Evolutionary conservation across 2,329 filamentous ascomycete genomes (phyloP).

Genomic region (Claviceps digitariae): DNA sequence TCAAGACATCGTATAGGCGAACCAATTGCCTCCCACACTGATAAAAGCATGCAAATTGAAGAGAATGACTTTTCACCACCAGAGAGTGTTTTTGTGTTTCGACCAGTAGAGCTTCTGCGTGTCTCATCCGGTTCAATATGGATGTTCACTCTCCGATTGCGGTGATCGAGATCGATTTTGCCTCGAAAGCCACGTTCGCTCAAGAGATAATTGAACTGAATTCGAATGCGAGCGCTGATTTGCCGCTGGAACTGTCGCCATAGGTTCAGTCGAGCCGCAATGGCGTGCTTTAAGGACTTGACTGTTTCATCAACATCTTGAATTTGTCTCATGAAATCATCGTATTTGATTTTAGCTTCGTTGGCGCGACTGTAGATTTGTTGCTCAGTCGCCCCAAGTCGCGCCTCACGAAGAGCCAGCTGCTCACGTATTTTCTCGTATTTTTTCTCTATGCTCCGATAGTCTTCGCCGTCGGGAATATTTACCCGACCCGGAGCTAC

Average conservation of each 20-base stretch:
- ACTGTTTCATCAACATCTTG: conserved; percentile 28
- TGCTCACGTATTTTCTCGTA: conserved; percentile 42
- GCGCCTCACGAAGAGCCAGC: conserved; percentile 40
- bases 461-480: conserved; percentile 51
- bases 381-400: conserved; percentile 49
- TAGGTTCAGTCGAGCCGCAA: conserved; percentile 55
- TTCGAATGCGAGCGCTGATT: conserved; percentile 75
- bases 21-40: conserved; percentile 97
- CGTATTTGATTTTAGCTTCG: conserved; percentile 27
- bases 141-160: conserved; percentile 59
- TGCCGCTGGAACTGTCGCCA: conserved; percentile 72
- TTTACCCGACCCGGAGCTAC: conserved; percentile 43
- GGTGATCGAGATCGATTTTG: conserved; percentile 65
- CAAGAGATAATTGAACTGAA: conserved; percentile 78
- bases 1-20: conserved; percentile 89
- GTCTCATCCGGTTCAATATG: conserved; percentile 61
- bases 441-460: conserved; percentile 39
- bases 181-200: conserved; percentile 84
- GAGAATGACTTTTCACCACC: conserved; percentile 97
- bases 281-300: conserved; percentile 38
- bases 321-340: conserved; percentile 29
- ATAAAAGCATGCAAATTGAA: conserved; percentile 82
- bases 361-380: conserved; percentile 42
- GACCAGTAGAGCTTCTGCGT: conserved; percentile 52
- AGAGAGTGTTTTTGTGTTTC: conserved; percentile 82